phyloP scores from a whole-genome alignment of 2,329 filamentous ascomycete species.

The Fusarium subglutinans region DNA sequence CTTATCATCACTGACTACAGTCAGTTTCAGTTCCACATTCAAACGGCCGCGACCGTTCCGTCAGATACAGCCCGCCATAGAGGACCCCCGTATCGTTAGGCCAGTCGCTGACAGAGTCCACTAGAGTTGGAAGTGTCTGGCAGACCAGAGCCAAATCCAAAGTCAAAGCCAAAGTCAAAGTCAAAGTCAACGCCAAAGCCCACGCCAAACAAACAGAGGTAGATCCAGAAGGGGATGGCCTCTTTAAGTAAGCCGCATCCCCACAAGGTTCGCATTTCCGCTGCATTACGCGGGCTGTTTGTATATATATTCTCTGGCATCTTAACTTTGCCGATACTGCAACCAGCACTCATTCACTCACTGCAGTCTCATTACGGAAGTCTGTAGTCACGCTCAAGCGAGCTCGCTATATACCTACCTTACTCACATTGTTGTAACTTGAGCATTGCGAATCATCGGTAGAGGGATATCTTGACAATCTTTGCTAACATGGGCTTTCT shows the following conservation, averaged over 20 bases:
- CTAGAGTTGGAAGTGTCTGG: constrained; percentile 36
- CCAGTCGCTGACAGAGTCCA: constrained; percentile 21
- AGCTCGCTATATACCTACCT: neutral
- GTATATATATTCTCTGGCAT: neutral
- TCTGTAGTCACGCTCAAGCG: constrained; percentile 23
- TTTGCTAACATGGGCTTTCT: constrained; percentile 63
- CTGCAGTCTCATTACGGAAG: neutral
- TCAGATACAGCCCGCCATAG: constrained; percentile 18
- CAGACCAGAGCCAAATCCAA: constrained; percentile 6
- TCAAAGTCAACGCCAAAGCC: neutral
- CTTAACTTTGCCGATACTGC: neutral
- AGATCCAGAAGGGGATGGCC: constrained; percentile 35
- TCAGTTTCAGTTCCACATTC: neutral
- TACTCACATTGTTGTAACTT: neutral
- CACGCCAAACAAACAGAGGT: neutral
- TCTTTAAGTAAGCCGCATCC: constrained; percentile 45
- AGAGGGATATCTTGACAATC: neutral
- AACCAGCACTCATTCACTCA: neutral
- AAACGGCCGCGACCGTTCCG: neutral
- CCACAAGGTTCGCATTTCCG: constrained; percentile 18
- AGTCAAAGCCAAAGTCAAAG: neutral
- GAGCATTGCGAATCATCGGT: neutral
- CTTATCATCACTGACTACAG: neutral
- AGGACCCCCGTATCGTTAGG: constrained; percentile 17
- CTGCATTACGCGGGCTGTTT: constrained; percentile 29